phyloP scores from a whole-genome alignment of 371 early-diverging fungal genomes.

The Nematocida minor region DNA sequence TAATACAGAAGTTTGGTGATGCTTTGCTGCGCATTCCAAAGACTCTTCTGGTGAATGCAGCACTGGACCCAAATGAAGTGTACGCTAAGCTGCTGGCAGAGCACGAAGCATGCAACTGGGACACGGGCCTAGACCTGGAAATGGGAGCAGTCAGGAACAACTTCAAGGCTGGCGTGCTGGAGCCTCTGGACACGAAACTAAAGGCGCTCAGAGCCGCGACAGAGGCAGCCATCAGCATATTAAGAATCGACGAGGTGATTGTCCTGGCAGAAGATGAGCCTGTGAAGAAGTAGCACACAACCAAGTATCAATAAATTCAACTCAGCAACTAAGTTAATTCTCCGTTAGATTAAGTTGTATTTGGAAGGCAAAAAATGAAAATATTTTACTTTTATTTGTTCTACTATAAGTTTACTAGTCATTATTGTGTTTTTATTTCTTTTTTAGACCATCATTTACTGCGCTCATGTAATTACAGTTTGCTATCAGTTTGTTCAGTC shows the following conservation, averaged over 20 bases:
- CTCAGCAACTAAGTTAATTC: too few relatives aligned
- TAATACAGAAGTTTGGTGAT: conserved; percentile 92
- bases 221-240: conserved; percentile 95
- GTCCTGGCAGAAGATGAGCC: conserved; percentile 52
- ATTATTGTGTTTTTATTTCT: too few relatives aligned
- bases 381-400: too few relatives aligned
- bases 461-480: too few relatives aligned
- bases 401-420: too few relatives aligned
- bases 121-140: conserved; percentile 80
- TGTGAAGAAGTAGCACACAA: not conserved
- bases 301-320: too few relatives aligned
- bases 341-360: too few relatives aligned
- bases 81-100: conserved; percentile 86
- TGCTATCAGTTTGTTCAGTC: too few relatives aligned
- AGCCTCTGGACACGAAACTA: conserved; percentile 96
- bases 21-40: conserved; percentile 91
- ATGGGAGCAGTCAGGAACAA: conserved; percentile 88
- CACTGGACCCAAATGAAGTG: conserved; percentile 89
- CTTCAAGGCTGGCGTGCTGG: conserved; percentile 86
- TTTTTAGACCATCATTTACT: too few relatives aligned
- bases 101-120: conserved; percentile 70
- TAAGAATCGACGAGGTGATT: conserved; percentile 79
- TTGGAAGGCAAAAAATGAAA: too few relatives aligned
- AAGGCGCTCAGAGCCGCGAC: conserved; percentile 95
- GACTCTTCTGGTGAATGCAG: conserved; percentile 93